These are phyloP conservation scores for Babjeviella inositovora DNA, from an alignment of 805 yeast genomes.

Conservation along the genomic window DNA sequence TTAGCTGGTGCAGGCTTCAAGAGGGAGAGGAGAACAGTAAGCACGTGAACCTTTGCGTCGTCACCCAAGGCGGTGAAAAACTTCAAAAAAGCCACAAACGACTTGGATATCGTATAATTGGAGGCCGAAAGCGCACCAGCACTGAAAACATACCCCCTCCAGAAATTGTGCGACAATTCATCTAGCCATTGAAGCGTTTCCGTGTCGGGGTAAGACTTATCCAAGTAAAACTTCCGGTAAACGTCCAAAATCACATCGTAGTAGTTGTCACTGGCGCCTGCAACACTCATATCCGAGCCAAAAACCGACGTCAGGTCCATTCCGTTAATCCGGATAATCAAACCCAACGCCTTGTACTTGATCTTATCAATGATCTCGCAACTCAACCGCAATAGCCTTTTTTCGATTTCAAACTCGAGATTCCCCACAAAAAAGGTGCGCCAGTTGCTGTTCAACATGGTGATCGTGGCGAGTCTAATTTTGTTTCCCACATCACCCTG, in stretches of 20 bases:
- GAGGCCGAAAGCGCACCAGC: conserved; percentile 43
- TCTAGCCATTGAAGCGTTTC: conserved; percentile 3
- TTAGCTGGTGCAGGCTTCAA: conserved; percentile 7
- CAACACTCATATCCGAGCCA: conserved; percentile 3
- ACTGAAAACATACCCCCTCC: conserved; percentile 37
- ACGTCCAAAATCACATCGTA: conserved; percentile 1
- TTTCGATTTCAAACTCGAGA: conserved; percentile 6
- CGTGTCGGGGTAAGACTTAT: conserved; percentile 1
- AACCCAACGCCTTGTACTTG: conserved; percentile 19
- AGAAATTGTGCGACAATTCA: conserved; percentile 17
- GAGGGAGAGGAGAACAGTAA: conserved; percentile 9
- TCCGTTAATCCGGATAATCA: conserved; percentile 13
- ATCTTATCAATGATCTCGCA: conserved; percentile 50
- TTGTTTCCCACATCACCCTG: conserved; percentile 90
- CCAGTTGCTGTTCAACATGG: conserved; percentile 15
- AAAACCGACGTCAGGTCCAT: conserved; percentile 5
- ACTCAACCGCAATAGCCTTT: conserved; percentile 32
- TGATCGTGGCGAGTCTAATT: conserved; percentile 36
- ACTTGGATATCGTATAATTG: conserved; percentile 20
- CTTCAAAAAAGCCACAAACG: conserved; percentile 19
- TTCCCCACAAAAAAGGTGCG: conserved; percentile 3
- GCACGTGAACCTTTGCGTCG: conserved; percentile 3
- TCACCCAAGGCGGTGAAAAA: conserved; percentile 7
- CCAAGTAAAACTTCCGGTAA: conserved; percentile 1
- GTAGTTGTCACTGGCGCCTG: conserved; percentile 1